These are phyloP conservation scores for Cunninghamia lanceolata DNA, from an alignment of 75 land plant species.

Conservation along the genomic window DNA sequence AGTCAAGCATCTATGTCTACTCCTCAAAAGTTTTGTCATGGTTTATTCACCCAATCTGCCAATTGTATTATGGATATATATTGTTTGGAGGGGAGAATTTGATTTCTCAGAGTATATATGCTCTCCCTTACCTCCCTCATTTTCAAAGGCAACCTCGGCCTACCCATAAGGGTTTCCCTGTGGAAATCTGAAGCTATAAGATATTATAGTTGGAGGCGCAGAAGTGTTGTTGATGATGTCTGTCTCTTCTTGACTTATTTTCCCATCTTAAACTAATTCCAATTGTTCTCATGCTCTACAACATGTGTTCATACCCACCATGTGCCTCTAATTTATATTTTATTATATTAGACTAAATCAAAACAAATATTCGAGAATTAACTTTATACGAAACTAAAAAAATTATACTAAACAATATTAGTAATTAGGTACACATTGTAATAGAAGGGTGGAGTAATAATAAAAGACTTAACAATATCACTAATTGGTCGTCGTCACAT, in stretches of 20 bases:
- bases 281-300: too few species aligned
- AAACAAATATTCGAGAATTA: not conserved
- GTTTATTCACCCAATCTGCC: not conserved
- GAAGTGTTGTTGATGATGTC: not conserved
- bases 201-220: not conserved
- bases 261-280: too few species aligned
- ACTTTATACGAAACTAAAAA: too few species aligned
- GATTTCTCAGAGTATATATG: not conserved
- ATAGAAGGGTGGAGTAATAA: too few species aligned
- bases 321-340: too few species aligned
- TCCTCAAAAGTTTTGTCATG: not conserved
- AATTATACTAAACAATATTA: too few species aligned
- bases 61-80: not conserved
- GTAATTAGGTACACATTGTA: too few species aligned
- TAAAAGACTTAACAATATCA: too few species aligned
- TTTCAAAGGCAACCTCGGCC: slow-evolving; percentile 1
- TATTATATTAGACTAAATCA: too few species aligned
- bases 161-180: not conserved
- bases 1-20: not conserved
- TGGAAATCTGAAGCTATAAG: not conserved
- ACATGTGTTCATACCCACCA: too few species aligned
- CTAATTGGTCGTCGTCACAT: too few species aligned
- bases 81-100: not conserved
- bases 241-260: too few species aligned
- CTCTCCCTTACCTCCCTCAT: not conserved